A percentile compares a stretch with the other conserved stretches of the same genome.
Conservation (phyloP, 164 flowering plant genomes). For the Cinnamomum chago region DNA sequence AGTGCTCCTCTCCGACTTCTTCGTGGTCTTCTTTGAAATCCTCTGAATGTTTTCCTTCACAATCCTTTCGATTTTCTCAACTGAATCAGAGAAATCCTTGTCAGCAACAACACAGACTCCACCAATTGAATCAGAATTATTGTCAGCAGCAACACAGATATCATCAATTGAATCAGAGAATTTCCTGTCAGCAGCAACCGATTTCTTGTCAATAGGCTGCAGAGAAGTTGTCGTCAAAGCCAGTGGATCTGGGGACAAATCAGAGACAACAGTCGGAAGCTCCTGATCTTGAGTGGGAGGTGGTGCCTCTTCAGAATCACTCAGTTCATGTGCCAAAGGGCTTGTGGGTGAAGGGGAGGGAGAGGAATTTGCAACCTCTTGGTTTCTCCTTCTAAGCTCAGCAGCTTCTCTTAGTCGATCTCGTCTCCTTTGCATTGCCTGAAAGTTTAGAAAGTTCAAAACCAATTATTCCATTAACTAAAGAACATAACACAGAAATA, state of each 20-base stretch:
- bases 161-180: too few species aligned
- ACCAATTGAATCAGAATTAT: too few species aligned
- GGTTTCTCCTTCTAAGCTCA: constrained; percentile 5
- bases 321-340: constrained; percentile 24
- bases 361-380: constrained; percentile 1
- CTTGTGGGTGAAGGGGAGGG: constrained; percentile 15
- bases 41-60: constrained; percentile 52
- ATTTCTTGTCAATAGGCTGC: constrained; percentile 18
- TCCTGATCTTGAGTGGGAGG: constrained; percentile 4
- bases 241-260: constrained; percentile 26
- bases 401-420: constrained; percentile 37
- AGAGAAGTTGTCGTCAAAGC: constrained; percentile 9
- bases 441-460: neutral
- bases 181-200: too few species aligned
- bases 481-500: neutral
- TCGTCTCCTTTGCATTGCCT: constrained; percentile 85
- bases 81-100: constrained; percentile 58
- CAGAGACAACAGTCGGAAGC: constrained; percentile 3
- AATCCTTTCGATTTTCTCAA: constrained; percentile 58
- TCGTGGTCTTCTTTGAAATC: constrained; percentile 47
- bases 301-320: constrained; percentile 16
- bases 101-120: constrained; percentile 9
- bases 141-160: too few species aligned
- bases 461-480: neutral
- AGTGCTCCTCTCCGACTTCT: constrained; percentile 58